phyloP scores from a whole-genome alignment of 2,329 filamentous ascomycete species.

The Rutstroemia sp. region DNA sequence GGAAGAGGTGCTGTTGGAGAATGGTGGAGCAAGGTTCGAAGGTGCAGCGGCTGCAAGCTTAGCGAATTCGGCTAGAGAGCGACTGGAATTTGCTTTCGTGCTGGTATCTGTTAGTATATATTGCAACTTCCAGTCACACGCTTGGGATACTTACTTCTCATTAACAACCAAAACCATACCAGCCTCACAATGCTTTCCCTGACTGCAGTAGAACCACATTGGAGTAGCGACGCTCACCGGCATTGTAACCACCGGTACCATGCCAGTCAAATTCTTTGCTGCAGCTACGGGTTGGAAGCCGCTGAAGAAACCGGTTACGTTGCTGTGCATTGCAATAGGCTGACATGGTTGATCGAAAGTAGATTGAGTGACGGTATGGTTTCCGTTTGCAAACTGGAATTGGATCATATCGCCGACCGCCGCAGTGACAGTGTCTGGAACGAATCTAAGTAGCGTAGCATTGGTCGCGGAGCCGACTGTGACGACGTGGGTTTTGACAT shows the following conservation, averaged over 20 bases:
- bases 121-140: background rate
- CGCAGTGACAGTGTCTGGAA: slow-evolving; percentile 58
- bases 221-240: slow-evolving; percentile 61
- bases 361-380: slow-evolving; percentile 76
- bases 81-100: slow-evolving; percentile 40
- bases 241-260: slow-evolving; percentile 63
- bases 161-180: slow-evolving; percentile 37
- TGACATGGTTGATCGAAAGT: slow-evolving; percentile 64
- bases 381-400: slow-evolving; percentile 59
- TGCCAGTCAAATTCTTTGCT: slow-evolving; percentile 36
- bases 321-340: slow-evolving; percentile 45
- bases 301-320: slow-evolving; percentile 53
- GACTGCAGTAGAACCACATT: slow-evolving; percentile 73
- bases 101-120: slow-evolving; percentile 13
- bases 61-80: slow-evolving; percentile 39
- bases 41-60: slow-evolving; percentile 32
- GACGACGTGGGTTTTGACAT: slow-evolving; percentile 45
- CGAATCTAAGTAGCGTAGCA: slow-evolving; percentile 46
- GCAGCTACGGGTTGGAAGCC: slow-evolving; percentile 59
- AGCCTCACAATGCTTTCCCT: slow-evolving; percentile 63
- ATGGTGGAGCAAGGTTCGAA: slow-evolving; percentile 33
- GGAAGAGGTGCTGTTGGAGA: slow-evolving; percentile 5
- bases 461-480: slow-evolving; percentile 46
- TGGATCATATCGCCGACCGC: slow-evolving; percentile 56
- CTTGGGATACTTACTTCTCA: slow-evolving; percentile 40